phyloP scores from a whole-genome alignment of 1,284 basidiomycete species.

The Sphagnurus paluster region DNA sequence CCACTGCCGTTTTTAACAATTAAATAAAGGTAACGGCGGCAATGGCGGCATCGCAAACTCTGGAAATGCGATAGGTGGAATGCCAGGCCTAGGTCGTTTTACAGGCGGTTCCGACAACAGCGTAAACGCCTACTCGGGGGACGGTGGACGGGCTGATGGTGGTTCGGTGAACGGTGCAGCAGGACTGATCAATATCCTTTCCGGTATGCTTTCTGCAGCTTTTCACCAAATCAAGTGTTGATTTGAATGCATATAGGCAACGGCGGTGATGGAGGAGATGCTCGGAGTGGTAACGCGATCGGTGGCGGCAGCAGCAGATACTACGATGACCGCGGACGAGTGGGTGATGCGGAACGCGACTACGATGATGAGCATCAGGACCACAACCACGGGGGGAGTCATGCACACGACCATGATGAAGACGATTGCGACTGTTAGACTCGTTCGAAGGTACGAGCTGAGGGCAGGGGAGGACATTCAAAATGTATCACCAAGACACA shows the following conservation, averaged over 20 bases:
- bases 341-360: not conserved
- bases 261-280: conserved; percentile 28
- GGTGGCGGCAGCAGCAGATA: conserved; percentile 2
- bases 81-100: conserved; percentile 1
- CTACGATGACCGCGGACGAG: not conserved
- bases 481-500: conserved; percentile 16
- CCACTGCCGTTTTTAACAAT: not conserved
- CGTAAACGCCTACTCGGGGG: conserved; percentile 28
- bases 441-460: not conserved
- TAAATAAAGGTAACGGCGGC: conserved; percentile 29
- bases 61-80: conserved; percentile 19
- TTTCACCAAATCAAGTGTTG: not conserved
- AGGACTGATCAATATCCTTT: conserved; percentile 29
- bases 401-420: conserved; percentile 4
- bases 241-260: conserved; percentile 27
- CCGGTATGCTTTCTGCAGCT: conserved; percentile 21
- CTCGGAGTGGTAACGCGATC: conserved; percentile 21
- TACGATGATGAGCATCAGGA: not conserved
- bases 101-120: conserved; percentile 12
- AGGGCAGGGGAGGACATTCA: not conserved
- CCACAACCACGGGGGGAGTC: conserved; percentile 1
- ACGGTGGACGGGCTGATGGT: conserved; percentile 34
- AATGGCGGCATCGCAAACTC: conserved; percentile 27
- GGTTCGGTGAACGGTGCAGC: conserved; percentile 25
- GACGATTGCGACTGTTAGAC: conserved; percentile 12